Base-by-base conservation (phyloP, 345 rosid genomes). In the Raphanus sativus region DNA sequence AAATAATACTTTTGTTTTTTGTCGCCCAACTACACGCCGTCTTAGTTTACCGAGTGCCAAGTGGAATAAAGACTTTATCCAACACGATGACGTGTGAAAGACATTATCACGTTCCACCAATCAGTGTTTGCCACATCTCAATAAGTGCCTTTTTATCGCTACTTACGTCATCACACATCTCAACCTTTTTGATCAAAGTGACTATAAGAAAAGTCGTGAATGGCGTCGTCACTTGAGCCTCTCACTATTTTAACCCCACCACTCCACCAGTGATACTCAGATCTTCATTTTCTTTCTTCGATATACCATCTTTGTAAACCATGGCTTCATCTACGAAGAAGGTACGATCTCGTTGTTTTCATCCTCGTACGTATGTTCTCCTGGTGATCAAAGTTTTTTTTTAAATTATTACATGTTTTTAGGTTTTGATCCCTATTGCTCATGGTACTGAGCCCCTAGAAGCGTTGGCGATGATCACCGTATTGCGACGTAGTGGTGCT, bases 391-490 rank as follows among this genome's bases (percentile, higher is more conserved):
- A 7, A 75, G n/a, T 12, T 70, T 65, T 56, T 4, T 5, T 38
- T 2, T 0, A 32, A 32, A 2, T 28, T 28, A 0, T 28, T 2
- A 2, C 30, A 28, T 28, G 30, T 34, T 8, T 42, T 69, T 34
- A 94, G 98, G 98, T 94, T 81, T 86, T 94, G 92, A 92, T 92
- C 61, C 98, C 98, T 76, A 83, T 94, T 60, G 98, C 97, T 0
- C 86, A 92, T 45, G 98, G 98, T 5, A 89, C 90, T 63, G 98
- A 94, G 84, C 98, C 98, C 58, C 82, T 94, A 84, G 97, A 94
- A 84, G 98, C 98, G 34, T 92, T 92, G 74, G 85, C 91, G 26
- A 89, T 87, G 63, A 86, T 89, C 73, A 88, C 87, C 59, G 92
- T 92, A 38, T 80, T 92, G 54, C 87, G 96, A 45, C 84, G 98